phyloP scores from a whole-genome alignment of 1,284 basidiomycete genomes.

The Trichosporon faecale region DNA sequence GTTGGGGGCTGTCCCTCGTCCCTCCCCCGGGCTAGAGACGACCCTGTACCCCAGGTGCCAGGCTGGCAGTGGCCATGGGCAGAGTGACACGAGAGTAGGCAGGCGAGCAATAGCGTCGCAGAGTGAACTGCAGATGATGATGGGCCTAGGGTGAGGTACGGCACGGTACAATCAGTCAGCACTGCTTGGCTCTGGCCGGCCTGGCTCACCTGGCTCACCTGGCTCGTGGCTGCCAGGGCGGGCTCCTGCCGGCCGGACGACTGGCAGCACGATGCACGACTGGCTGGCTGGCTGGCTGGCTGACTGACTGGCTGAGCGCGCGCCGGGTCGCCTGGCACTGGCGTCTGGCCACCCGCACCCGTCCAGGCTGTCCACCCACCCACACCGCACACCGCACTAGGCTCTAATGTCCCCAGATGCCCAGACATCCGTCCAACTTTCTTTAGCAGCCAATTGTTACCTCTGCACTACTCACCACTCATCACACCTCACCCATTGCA shows the following conservation, averaged over 20 bases:
- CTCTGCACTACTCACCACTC: conserved; percentile 9
- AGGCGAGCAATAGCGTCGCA: neutral
- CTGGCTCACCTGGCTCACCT: neutral
- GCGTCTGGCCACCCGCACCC: neutral
- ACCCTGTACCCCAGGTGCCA: conserved; percentile 7
- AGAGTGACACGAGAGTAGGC: neutral
- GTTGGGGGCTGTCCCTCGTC: neutral
- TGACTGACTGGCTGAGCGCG: neutral
- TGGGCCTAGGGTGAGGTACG: neutral
- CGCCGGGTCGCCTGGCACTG: neutral
- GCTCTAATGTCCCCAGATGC: neutral
- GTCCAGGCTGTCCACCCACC: neutral
- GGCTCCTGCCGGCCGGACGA: neutral
- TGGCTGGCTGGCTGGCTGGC: neutral
- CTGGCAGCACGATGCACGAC: neutral
- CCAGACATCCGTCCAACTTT: conserved; percentile 7
- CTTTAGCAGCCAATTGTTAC: conserved; percentile 9
- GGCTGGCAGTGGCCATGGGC: neutral
- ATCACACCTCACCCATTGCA: neutral
- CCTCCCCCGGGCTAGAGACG: neutral
- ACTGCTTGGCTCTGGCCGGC: neutral
- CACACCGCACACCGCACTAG: neutral
- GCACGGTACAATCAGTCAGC: neutral
- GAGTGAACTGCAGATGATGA: neutral
- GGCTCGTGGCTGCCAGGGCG: neutral